These are phyloP conservation scores for Nothophaeocryptopus gaeumannii DNA, from an alignment of 2,329 filamentous ascomycete species.

Conservation along the genomic window DNA sequence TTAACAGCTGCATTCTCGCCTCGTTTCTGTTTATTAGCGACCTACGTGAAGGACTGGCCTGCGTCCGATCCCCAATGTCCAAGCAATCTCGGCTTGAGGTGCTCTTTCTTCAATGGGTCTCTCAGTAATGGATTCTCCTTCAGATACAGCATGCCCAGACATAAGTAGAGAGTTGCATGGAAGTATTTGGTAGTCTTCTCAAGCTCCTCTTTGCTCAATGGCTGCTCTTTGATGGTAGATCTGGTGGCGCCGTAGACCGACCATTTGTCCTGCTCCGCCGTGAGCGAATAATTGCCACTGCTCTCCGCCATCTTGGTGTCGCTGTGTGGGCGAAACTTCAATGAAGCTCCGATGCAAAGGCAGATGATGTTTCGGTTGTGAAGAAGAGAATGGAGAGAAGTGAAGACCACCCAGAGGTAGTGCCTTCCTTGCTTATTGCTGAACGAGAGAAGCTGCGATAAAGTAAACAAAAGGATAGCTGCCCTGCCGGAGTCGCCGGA, in stretches of 20 bases:
- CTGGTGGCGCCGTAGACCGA: constrained; percentile 32
- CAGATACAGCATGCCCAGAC: constrained; percentile 77
- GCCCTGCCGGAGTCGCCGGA: neutral
- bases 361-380: neutral
- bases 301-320: constrained; percentile 1
- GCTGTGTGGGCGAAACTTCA: neutral
- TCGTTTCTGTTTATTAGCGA: neutral
- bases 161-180: constrained; percentile 70
- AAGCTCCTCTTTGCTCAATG: constrained; percentile 64
- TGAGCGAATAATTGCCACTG: constrained; percentile 18
- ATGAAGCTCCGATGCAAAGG: neutral
- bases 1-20: neutral
- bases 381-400: no score
- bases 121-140: constrained; percentile 69
- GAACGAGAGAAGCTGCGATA: no score
- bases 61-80: constrained; percentile 78
- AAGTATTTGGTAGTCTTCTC: constrained; percentile 70
- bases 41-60: constrained; percentile 69
- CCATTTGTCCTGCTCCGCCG: constrained; percentile 30
- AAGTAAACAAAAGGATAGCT: no score
- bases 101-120: constrained; percentile 65
- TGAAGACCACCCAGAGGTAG: no score
- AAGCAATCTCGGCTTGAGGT: constrained; percentile 70
- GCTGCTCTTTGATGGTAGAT: constrained; percentile 41
- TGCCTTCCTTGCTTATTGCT: no score